Conservation (phyloP, 1,139 yeast species). For the Scheffersomyces insectosa region DNA sequence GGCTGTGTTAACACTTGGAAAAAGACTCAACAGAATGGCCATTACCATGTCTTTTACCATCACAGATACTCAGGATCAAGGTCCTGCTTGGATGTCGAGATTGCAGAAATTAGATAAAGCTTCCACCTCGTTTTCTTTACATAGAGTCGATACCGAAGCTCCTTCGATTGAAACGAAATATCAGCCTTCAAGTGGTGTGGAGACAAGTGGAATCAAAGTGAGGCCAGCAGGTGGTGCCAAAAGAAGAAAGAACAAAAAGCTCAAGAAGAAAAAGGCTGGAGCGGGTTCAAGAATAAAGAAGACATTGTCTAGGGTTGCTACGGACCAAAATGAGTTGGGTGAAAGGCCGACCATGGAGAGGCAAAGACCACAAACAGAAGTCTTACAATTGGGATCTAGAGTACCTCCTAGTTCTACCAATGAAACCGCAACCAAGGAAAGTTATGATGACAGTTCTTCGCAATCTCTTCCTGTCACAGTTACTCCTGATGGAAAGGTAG, state of each 20-base stretch:
- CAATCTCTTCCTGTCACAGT: slow-evolving; percentile 5
- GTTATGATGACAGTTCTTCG: slow-evolving; percentile 9
- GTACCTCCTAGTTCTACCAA: slow-evolving; percentile 10
- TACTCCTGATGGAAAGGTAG: slow-evolving; percentile 18
- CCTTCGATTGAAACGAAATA: slow-evolving; percentile 10
- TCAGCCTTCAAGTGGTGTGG: slow-evolving; percentile 41
- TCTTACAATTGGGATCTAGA: slow-evolving; percentile 42
- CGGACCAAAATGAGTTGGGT: slow-evolving; percentile 18
- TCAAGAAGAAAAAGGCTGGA: slow-evolving; percentile 33
- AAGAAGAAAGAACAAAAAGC: slow-evolving; percentile 43
- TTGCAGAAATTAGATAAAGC: slow-evolving; percentile 74
- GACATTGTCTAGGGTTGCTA: slow-evolving; percentile 28
- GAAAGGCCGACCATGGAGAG: slow-evolving; percentile 21
- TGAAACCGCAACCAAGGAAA: slow-evolving; percentile 11
- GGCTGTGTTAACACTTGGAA: slow-evolving; percentile 88
- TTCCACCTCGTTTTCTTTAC: slow-evolving; percentile 77
- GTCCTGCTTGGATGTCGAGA: slow-evolving; percentile 80
- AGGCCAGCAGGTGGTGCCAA: slow-evolving; percentile 81
- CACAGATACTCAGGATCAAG: slow-evolving; percentile 63
- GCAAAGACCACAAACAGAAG: slow-evolving; percentile 42
- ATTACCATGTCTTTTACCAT: slow-evolving; percentile 86
- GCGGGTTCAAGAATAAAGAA: slow-evolving; percentile 28
- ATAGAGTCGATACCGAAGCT: slow-evolving; percentile 64
- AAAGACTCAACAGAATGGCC: slow-evolving; percentile 86
- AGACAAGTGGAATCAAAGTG: slow-evolving; percentile 68